Evolutionary conservation across 179 eudicot genomes (phyloP), one percentile per base, ranked within the genome.

Genomic region (Carnegiea gigantea): DNA sequence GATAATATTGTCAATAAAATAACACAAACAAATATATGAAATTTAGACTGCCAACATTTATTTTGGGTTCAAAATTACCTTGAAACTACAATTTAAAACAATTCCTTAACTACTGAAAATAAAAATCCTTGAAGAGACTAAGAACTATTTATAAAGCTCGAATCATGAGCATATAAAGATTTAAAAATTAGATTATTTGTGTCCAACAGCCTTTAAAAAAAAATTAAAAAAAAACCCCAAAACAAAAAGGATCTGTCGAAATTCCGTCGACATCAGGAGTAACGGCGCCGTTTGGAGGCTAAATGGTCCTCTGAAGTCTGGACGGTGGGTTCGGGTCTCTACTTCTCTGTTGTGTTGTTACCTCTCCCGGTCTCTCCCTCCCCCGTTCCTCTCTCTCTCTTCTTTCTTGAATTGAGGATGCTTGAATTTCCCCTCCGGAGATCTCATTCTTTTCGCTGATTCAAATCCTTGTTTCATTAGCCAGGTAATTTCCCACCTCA

Each of bases 351-450:
- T 53, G 79, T 82, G 85, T 79, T 82, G 87, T 85, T 73, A 82
- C 87, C 87, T 85, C 77, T 80, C 83, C 87, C 84, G 77, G 84
- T 85, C 70, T 78, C 76, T 68, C 83, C 82, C 84, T 81, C 82
- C 84, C 87, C 82, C 64, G 59, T 65, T 62, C 57, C 20, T 51
- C 18, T 54, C 82, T 51, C 79, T 83, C 75, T 51, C 20, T 43
- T 84, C 53, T 84, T 48, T 17, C 76, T 73, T 46, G 24, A 15
- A 18, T 60, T n/a, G 76, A 44, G 53, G 33, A 21, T 36, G 24
- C 53, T 60, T 6, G 68, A 6, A n/a, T 2, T 84, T 78, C 28
- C n/a, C 18, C 49, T 68, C 30, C 73, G 79, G 76, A 84, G 84
- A 84, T 84, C 84, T 84, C 81, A 81, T 49, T 26, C 75, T 4